Conservation (phyloP, 805 yeast species). For the Jamesozyma rosinii region DNA sequence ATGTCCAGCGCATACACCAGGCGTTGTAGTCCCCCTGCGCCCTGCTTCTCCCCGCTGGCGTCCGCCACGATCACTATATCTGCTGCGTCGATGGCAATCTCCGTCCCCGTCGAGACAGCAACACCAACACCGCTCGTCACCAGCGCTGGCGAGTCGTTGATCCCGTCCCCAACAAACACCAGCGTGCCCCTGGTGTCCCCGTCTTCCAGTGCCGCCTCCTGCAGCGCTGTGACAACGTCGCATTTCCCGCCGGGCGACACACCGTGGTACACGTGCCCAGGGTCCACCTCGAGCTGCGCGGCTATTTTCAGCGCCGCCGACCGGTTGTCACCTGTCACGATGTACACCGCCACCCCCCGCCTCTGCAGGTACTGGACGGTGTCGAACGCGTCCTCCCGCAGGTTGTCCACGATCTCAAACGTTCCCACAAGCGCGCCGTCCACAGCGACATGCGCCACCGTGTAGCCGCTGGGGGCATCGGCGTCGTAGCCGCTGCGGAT, state of each 20-base stretch:
- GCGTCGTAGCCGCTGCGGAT: conserved; percentile 14
- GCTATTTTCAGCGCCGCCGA: conserved; percentile 60
- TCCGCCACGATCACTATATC: conserved; percentile 68
- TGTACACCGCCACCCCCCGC: conserved; percentile 55
- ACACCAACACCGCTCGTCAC: conserved; percentile 84
- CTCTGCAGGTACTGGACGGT: conserved; percentile 47
- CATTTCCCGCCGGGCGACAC: conserved; percentile 73
- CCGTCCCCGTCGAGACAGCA: conserved; percentile 88
- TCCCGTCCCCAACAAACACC: conserved; percentile 95
- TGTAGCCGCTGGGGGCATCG: conserved; percentile 29
- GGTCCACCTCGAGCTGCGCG: conserved; percentile 53
- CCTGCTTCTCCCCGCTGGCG: conserved; percentile 5
- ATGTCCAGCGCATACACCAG: conserved; percentile 57
- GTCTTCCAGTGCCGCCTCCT: conserved; percentile 22
- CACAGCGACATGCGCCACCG: conserved; percentile 50
- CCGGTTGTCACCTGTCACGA: conserved; percentile 82
- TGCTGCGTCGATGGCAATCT: conserved; percentile 94
- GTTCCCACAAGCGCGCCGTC: conserved; percentile 53
- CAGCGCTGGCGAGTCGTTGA: conserved; percentile 94
- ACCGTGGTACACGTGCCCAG: conserved; percentile 58
- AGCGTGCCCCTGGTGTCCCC: conserved; percentile 37
- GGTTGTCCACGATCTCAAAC: conserved; percentile 55
- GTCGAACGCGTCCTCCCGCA: conserved; percentile 55
- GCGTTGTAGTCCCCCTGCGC: conserved; percentile 33
- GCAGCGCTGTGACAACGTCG: conserved; percentile 50